Evolutionary conservation across 2,329 filamentous ascomycete genomes (phyloP).

Genomic region (Cladosporium oxysporum): DNA sequence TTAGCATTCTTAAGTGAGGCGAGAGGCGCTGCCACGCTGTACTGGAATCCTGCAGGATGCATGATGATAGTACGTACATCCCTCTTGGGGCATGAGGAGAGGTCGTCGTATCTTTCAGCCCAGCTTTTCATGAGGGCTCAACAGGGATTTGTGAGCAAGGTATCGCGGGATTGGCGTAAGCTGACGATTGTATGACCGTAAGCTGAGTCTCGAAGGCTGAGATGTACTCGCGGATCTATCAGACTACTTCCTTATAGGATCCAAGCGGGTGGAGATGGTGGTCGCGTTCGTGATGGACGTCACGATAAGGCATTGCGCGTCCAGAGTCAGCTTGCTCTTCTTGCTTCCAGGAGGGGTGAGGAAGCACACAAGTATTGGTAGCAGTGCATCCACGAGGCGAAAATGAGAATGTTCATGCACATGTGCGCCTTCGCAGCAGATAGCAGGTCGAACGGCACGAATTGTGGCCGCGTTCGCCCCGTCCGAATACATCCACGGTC

Average conservation of each 20-base stretch:
- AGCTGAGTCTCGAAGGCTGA: background rate
- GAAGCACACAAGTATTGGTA: background rate
- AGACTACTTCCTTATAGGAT: background rate
- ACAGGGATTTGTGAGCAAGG: background rate
- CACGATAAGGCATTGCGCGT: background rate
- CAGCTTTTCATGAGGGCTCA: background rate
- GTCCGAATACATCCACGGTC: background rate
- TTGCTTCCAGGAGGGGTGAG: background rate
- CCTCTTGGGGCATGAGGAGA: background rate
- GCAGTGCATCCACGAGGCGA: too few relatives aligned
- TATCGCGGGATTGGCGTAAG: background rate
- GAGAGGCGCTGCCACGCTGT: background rate
- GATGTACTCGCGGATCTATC: background rate
- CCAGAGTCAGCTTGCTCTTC: background rate
- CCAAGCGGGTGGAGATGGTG: background rate
- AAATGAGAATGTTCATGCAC: background rate
- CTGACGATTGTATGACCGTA: background rate
- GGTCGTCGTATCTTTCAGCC: background rate
- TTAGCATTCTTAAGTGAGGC: background rate
- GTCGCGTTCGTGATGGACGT: background rate
- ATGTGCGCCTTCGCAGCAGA: background rate
- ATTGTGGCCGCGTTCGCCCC: background rate
- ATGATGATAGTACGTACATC: background rate
- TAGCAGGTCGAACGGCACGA: background rate
- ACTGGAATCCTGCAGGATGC: background rate